Base-by-base conservation (phyloP, 495 filamentous ascomycete species). In the Xylaria nigripes region DNA sequence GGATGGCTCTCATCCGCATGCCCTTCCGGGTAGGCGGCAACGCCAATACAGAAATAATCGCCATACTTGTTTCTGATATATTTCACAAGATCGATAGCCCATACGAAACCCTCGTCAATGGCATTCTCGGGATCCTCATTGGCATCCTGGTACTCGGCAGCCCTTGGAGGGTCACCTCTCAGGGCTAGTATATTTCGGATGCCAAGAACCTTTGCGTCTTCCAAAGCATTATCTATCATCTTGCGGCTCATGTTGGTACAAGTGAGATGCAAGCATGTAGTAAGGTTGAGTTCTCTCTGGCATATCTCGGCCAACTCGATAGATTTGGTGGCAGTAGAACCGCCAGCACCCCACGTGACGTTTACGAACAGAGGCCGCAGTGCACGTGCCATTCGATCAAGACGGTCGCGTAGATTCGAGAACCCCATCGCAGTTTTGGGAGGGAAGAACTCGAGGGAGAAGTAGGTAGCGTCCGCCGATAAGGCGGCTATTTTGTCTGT, bases 371-470 rank as follows among this genome's bases (percentile, higher is more conserved):
- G 77, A 44, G 93, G 93, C 2, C 87, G 86, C 42, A 98, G 76
- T 4, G 89, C 89, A 54, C 84, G 81, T 23, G 92, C 84, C 93
- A 98, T 97, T 68, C 93, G 90, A 66, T 94, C 87, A 45, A 98
- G 83, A 63, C 93, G 92, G 55, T 84, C 85, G 66, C 90, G 88
- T 29, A 98, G 81, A 66, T 98, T 98, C 38, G 88, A 85, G 60
- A 89, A 92, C 59, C 93, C 90, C 86, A 92, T 94, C 52, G 81
- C 73, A 21, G 93, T 98, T 72, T 96, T 97, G 48, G 94, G 94
- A 50, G 93, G 93, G 71, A 98, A 97, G 81, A 98, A 98, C 75
- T 98, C 94, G 60, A 97, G 85, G 29, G 94, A 97, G 73, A 95
- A 92, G 76, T 92, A 98, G 62, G 82, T 82, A 48, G 80, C 79